phyloP scores from a whole-genome alignment of 441 rosid genomes.

The Erysimum pusillum region DNA sequence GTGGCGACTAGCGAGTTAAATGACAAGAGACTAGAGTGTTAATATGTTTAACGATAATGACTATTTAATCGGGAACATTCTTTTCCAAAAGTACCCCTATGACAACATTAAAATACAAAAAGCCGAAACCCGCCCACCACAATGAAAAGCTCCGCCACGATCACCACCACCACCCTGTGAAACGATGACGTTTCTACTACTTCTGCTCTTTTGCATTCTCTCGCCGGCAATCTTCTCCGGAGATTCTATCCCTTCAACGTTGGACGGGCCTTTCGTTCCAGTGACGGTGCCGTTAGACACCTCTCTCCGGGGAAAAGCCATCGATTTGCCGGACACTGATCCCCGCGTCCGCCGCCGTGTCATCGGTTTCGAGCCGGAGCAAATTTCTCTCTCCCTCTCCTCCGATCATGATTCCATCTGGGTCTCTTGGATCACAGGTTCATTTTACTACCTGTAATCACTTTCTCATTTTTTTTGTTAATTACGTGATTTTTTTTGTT shows the following conservation, averaged over 20 bases:
- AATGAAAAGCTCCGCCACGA: slow-evolving; percentile 36
- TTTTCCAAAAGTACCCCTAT: slow-evolving; percentile 16
- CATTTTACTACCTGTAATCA: neutral
- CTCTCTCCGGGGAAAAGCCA: slow-evolving; percentile 68
- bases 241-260: slow-evolving; percentile 61
- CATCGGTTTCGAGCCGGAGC: slow-evolving; percentile 81
- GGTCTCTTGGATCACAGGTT: slow-evolving; percentile 96
- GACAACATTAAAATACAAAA: neutral
- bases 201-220: slow-evolving; percentile 31
- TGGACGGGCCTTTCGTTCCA: slow-evolving; percentile 84
- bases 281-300: slow-evolving; percentile 75
- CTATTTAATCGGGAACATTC: slow-evolving; percentile 30
- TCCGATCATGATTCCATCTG: slow-evolving; percentile 71
- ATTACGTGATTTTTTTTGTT: neutral
- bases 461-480: slow-evolving; percentile 4
- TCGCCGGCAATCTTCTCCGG: slow-evolving; percentile 31
- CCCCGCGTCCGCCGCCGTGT: slow-evolving; percentile 77
- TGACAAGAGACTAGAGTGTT: neutral
- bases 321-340: slow-evolving; percentile 82
- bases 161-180: slow-evolving; percentile 11
- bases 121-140: slow-evolving; percentile 28
- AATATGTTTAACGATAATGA: slow-evolving; percentile 21
- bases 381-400: slow-evolving; percentile 77
- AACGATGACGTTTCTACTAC: slow-evolving; percentile 46
- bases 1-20: slow-evolving; percentile 12